Percentiles rank a stretch among this genome's conserved stretches.
phyloP scores from a whole-genome alignment of 768 basidiomycete species.

The Rubroboletus pulcherrimus region DNA sequence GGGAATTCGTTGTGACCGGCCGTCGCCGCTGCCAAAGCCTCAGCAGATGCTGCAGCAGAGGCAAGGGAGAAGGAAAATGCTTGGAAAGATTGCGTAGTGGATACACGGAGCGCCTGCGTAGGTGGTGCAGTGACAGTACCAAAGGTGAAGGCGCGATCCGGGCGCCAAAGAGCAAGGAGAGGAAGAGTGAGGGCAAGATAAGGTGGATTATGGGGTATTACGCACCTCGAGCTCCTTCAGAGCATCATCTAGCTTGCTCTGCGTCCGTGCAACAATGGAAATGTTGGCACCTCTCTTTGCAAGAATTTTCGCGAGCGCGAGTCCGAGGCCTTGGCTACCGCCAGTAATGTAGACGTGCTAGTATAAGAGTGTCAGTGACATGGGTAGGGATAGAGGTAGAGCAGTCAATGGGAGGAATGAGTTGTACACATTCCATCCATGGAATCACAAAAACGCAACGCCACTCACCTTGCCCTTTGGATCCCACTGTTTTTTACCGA shows the following conservation, averaged over 20 bases:
- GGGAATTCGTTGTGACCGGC: slow-evolving; percentile 56
- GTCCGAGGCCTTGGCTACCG: slow-evolving; percentile 77
- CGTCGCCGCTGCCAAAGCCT: slow-evolving; percentile 62
- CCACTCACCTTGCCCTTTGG: slow-evolving; percentile 40
- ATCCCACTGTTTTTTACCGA: slow-evolving; percentile 42
- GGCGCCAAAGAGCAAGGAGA: not conserved
- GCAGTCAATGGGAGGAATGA: not conserved
- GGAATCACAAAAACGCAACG: not conserved
- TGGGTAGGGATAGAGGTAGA: not conserved
- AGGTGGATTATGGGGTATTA: not conserved
- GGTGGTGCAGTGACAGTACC: not conserved
- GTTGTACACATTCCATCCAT: not conserved
- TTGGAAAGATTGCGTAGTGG: slow-evolving; percentile 57
- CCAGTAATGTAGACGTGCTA: slow-evolving; percentile 88
- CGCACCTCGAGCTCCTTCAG: slow-evolving; percentile 63
- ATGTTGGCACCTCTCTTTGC: slow-evolving; percentile 72
- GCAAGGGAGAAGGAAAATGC: slow-evolving; percentile 65
- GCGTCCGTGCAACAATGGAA: slow-evolving; percentile 79
- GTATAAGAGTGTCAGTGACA: not conserved
- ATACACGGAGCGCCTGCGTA: slow-evolving; percentile 47
- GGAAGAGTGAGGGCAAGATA: not conserved
- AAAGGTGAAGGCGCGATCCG: not conserved
- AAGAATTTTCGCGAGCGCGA: slow-evolving; percentile 66
- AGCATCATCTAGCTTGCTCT: slow-evolving; percentile 58
- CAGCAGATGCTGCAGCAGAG: slow-evolving; percentile 46